Base-by-base conservation (phyloP, 352 stramenopile species). In the Pythium diclinum region DNA sequence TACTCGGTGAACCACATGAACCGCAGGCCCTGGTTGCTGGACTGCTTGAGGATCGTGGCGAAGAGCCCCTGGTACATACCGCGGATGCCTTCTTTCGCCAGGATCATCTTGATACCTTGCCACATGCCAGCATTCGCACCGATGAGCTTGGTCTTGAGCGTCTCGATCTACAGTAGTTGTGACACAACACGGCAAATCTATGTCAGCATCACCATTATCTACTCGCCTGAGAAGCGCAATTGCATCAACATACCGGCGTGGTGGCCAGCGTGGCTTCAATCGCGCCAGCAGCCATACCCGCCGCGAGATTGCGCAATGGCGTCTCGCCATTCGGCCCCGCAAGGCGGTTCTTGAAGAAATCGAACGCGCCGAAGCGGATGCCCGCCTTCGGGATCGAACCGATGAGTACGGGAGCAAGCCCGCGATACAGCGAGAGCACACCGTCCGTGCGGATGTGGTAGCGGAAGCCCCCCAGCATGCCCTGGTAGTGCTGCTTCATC, bases 1-100 rank as follows among this genome's bases (percentile, higher is more conserved):
- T 97, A 99, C 76, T 98, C 94, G 67, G 95, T 97, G 66, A 98
- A 98, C 88, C 90, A 99, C 89, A 98, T 98, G 66, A 99, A 99
- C 6, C 96, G 89, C 55, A 98, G 78, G 2, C 95, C 96, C 72
- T 98, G 93, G 81, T 99, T 99, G 61, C 86, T 97, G 10, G 64
- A 71, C 83, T 98, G 96, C 72, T 99, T 99, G 42, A 98, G 71
- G 9, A 97, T 95, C 21, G 96, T 99, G 13, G 96, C 91, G 55
- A 78, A 82, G n/a, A 96, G 83, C 0, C 96, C 96, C 68, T 97
- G 81, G 84, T 98, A 99, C 47, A 98, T 78, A 59, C 94, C 96
- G 23, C 71, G 71, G 44, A 97, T 75, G 16, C 96, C 96, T 72
- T 98, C 94, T 14, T 84, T 95, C 7, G 83, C 79, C 32, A 98